Evolutionary conservation across 164 flowering plant genomes (phyloP), one percentile per base, ranked within the genome.

Genomic region (Tetracentron sinense): DNA sequence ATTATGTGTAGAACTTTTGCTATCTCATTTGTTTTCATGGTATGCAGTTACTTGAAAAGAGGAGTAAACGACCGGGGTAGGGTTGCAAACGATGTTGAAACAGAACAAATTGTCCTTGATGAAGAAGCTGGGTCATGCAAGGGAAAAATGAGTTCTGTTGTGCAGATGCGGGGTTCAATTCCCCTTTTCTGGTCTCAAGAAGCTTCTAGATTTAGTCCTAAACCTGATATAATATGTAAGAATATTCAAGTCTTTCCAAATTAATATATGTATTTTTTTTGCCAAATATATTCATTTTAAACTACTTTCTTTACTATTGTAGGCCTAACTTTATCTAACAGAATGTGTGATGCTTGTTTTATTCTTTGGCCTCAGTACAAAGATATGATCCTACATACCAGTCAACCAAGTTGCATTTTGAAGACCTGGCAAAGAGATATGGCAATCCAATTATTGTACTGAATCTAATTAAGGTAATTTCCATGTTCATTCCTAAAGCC

Each of bases 151-250:
- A 94, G 93, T 79, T 91, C 99, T 58, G 88, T 89, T 69, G 96
- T 91, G 58, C 99, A 94, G 73, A 91, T 91, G 97, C 83, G 97
- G 56, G 99, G 99, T 62, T 94, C 97, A 63, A 94, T 94, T 69
- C 99, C 99, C 4, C 97, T 94, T 52, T 94, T 94, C 64, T 94
- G 99, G 99, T 94, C 99, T 3, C 99, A 94, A 75, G 99, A 94
- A 78, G 96, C 90, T 64, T 91, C 97, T 25, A 79, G 93, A 79
- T 86, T 94, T 56, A 93, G 97, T 74, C 97, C 97, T 38, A 94
- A 94, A 69, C 99, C 97, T 75, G 98, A 94, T 74, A 94, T 94
- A 22, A 89, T 91, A 48, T 81, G 98, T 93, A 74, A 79, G 89
- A 54, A 27, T 57, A 38, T 67, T 55, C 49, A 27, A 19, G 25